Evolutionary conservation across 495 filamentous ascomycete genomes (phyloP).

Genomic region (Penicillium malachiteum): DNA sequence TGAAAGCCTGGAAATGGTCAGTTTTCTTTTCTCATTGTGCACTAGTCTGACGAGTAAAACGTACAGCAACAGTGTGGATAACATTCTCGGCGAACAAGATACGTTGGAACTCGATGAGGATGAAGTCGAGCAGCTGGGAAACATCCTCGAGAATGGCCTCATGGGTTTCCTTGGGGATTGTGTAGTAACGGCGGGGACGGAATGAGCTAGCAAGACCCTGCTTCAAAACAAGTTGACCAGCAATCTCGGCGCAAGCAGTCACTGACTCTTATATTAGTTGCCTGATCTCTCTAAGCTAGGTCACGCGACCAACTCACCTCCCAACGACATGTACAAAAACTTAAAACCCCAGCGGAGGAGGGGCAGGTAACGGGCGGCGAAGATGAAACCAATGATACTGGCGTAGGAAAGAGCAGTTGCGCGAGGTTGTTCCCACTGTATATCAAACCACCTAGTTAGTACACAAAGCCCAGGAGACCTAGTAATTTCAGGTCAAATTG

Average conservation of each 20-base stretch:
- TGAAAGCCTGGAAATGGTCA: constrained; percentile 59
- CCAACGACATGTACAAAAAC: constrained; percentile 67
- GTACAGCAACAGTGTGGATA: constrained; percentile 73
- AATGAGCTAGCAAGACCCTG: constrained; percentile 81
- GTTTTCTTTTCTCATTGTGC: not conserved
- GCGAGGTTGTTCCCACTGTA: constrained; percentile 67
- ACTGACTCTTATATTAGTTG: constrained; percentile 37
- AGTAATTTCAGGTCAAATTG: not conserved
- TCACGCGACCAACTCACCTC: constrained; percentile 50
- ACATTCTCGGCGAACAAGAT: constrained; percentile 95
- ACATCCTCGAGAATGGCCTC: constrained; percentile 79
- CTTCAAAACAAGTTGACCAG: constrained; percentile 71
- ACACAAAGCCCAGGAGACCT: not conserved
- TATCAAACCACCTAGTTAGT: constrained; percentile 24
- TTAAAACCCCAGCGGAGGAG: constrained; percentile 87
- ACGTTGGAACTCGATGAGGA: constrained; percentile 93
- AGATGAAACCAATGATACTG: constrained; percentile 73
- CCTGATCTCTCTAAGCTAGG: not conserved
- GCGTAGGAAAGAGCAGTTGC: constrained; percentile 85
- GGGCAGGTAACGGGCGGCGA: constrained; percentile 86
- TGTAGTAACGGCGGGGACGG: constrained; percentile 90
- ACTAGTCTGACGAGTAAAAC: constrained; percentile 25
- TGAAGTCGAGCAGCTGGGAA: constrained; percentile 94
- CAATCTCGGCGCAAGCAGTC: constrained; percentile 74
- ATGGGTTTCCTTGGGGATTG: constrained; percentile 78